Evolutionary conservation across 176 grass and related monocot genomes (phyloP), one percentile per base, ranked within the genome.

Genomic region (Aegilops longissima): DNA sequence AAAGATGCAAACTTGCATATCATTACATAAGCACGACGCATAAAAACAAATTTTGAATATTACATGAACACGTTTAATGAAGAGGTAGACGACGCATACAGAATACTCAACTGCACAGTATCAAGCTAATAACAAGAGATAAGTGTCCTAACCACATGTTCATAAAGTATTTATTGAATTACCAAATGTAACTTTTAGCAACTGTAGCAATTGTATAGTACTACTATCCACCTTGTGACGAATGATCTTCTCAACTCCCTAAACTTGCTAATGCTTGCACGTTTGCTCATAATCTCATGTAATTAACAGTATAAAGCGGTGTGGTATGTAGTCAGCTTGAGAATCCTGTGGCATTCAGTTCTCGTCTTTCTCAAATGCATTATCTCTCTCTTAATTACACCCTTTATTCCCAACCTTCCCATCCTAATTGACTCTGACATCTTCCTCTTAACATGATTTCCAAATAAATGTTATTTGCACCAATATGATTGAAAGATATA

Each of bases 1-100:
- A 25, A 90, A 87, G 75, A 84, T 61, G 42, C 25, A 86, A 79
- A 70, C 4, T 62, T 70, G 35, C 29, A 84, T 70, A 76, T 44
- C 31, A 78, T 31, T 76, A 29, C 45, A 35, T 29, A 39, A 69
- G 47, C 5, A 47, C 52, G 74, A 42, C 62, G 31, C n/a, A 70
- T 79, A 9, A 78, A 77, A 88, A 59, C 42, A 49, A 76, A 29
- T 18, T 75, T 75, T 49, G 24, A 8, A n/a, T 75, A 66, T 13
- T n/a, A 63, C 74, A 84, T 81, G 21, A 17, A 65, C 38, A 79
- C 34, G 38, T 63, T 76, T 61, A 69, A 78, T 21, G 31, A 87
- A 59, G 51, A 70, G 36, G 25, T 81, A 73, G 29, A 81, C 72
- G 40, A 65, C 47, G 18, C 58, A 84, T n/a, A 61, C 61, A 83